Conservation (phyloP, 768 basidiomycete species). For the Pholiota molesta region DNA sequence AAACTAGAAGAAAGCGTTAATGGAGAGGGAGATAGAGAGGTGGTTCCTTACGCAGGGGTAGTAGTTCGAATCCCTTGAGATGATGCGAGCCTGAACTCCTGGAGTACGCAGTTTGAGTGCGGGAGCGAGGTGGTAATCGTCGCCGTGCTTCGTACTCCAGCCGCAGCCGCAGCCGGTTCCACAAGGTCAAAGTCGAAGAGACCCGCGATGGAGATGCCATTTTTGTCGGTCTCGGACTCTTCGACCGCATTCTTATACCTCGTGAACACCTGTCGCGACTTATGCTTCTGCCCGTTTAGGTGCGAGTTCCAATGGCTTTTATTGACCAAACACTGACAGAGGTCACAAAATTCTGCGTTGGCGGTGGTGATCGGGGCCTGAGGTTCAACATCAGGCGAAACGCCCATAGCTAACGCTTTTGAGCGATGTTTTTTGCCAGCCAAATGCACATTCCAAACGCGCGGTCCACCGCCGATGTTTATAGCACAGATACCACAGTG, state of each 20-base stretch:
- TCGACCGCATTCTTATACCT: conserved; percentile 46
- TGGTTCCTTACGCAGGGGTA: conserved; percentile 27
- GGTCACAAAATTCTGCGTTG: conserved; percentile 27
- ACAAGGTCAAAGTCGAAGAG: conserved; percentile 56
- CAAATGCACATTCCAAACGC: conserved; percentile 25
- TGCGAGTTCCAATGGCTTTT: conserved; percentile 38
- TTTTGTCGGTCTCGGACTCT: conserved; percentile 57
- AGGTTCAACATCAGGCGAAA: conserved; percentile 32
- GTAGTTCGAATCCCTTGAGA: conserved; percentile 26
- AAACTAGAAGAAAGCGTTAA: conserved; percentile 9
- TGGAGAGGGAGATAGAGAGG: neutral
- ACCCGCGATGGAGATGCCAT: conserved; percentile 48
- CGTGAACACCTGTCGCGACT: conserved; percentile 38
- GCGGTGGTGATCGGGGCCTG: conserved; percentile 23
- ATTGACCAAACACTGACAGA: conserved; percentile 30
- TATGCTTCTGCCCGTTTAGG: conserved; percentile 31
- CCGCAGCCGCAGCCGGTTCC: conserved; percentile 33
- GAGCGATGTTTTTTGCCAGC: conserved; percentile 15
- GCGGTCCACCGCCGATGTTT: conserved; percentile 18
- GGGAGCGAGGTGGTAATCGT: conserved; percentile 33
- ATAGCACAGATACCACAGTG: conserved; percentile 36
- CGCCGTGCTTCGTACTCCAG: conserved; percentile 22
- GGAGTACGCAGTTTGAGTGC: conserved; percentile 30
- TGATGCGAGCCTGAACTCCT: conserved; percentile 32
- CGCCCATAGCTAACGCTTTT: conserved; percentile 14